Evolutionary conservation across 176 grass and related monocot genomes (phyloP), one percentile per base, ranked within the genome.

Genomic region (Thinopyrum elongatum): DNA sequence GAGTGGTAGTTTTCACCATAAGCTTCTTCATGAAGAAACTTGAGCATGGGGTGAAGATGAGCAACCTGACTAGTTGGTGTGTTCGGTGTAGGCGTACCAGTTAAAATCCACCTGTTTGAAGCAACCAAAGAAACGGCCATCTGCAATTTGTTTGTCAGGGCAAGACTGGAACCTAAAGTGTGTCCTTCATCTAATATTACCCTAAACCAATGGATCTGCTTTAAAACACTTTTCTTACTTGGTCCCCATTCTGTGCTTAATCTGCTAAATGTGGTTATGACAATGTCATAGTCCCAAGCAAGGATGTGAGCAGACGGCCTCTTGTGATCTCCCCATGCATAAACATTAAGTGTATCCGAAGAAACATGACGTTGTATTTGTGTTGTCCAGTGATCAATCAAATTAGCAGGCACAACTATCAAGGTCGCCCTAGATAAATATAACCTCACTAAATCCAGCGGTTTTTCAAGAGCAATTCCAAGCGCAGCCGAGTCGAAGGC

Each of bases 121-220:
- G 96, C 96, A 89, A 89, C 84, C 88, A 98, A 86, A 78, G 96
- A 95, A 38, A 95, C 84, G 49, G 93, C 93, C 96, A 98, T 95
- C 85, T 92, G 96, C 47, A 94, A 86, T 90, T 98, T 98, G 86
- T 98, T 98, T 69, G 96, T 95, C 42, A 98, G 79, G 49, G 87
- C 85, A 27, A 98, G 90, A 82, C 96, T 95, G 29, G 93, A 94
- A 80, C 96, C 96, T 82, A 98, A 87, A 11, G 96, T 98, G 87
- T 98, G 96, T n/a, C 96, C 96, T 94, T 98, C 96, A 65, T 98
- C 96, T 83, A 98, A 81, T 70, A 98, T 91, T 73, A 95, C 90
- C 72, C 96, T 93, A 80, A 94, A 87, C 93, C 96, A 98, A 76
- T 98, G 96, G 80, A 98, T 90, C 82, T 95, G 96, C 88, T 88